Percentiles rank a stretch among this genome's conserved stretches.
Conservation (phyloP, 2,329 filamentous ascomycete genomes). For the Ascochyta koolunga region DNA sequence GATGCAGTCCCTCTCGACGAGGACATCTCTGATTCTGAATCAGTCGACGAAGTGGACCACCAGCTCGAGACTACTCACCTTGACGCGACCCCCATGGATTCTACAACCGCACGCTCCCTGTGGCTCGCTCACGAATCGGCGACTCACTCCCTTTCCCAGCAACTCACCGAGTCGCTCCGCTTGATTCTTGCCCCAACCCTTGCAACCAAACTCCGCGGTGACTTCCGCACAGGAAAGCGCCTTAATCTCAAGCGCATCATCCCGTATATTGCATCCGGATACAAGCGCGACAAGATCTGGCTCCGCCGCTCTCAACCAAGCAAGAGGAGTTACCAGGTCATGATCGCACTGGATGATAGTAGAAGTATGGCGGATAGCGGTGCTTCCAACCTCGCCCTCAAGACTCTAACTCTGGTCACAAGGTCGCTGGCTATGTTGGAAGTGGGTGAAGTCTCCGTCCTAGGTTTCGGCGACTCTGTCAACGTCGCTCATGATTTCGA, state of each 20-base stretch:
- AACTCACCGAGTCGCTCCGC: constrained; percentile 91
- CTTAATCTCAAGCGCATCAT: constrained; percentile 99
- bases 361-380: constrained; percentile 88
- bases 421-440: constrained; percentile 90
- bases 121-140: constrained; percentile 86
- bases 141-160: constrained; percentile 84
- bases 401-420: constrained; percentile 90
- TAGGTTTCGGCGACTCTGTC: constrained; percentile 85
- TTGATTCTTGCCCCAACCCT: constrained; percentile 94
- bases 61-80: constrained; percentile 79
- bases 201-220: constrained; percentile 93
- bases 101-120: constrained; percentile 69
- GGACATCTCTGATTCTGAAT: constrained; percentile 41
- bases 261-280: constrained; percentile 96
- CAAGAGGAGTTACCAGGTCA: constrained; percentile 94
- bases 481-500: constrained; percentile 87
- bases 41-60: constrained; percentile 55
- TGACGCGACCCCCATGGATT: constrained; percentile 48
- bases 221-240: constrained; percentile 95
- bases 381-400: constrained; percentile 81
- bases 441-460: constrained; percentile 87
- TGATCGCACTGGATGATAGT: constrained; percentile 96
- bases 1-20: constrained; percentile 46
- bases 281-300: constrained; percentile 99
- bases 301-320: constrained; percentile 91